These are phyloP conservation scores for Dinochytrium kinnereticum DNA, from an alignment of 371 early-diverging fungal genomes.

Conservation along the genomic window DNA sequence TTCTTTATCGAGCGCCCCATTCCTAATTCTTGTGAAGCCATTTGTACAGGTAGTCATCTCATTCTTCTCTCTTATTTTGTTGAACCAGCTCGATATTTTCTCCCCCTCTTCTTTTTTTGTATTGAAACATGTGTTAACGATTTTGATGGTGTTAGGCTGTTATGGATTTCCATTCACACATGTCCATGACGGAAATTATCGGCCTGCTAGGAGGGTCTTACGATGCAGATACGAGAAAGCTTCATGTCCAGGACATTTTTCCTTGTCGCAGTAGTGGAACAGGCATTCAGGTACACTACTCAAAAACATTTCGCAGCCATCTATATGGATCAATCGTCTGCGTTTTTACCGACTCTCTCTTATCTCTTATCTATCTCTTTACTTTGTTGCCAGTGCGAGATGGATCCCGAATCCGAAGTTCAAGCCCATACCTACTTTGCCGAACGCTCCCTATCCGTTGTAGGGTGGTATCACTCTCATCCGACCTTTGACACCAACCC, in stretches of 20 bases:
- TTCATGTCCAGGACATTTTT: slow-evolving; percentile 64
- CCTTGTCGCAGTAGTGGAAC: slow-evolving; percentile 76
- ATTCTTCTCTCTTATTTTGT: too few species aligned
- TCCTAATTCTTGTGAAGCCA: slow-evolving; percentile 20
- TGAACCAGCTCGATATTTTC: too few species aligned
- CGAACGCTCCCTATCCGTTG: slow-evolving; percentile 35
- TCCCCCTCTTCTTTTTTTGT: too few species aligned
- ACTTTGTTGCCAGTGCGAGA: slow-evolving; percentile 49
- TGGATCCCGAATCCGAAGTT: slow-evolving; percentile 55
- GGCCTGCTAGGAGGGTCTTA: slow-evolving; percentile 59
- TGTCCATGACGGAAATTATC: slow-evolving; percentile 57
- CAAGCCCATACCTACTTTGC: slow-evolving; percentile 48
- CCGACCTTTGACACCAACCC: slow-evolving; percentile 57
- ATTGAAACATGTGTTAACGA: too few species aligned
- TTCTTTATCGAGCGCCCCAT: too few species aligned
- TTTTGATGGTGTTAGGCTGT: too few species aligned
- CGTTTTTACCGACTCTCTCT: too few species aligned
- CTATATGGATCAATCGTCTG: too few species aligned
- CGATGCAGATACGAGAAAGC: slow-evolving; percentile 47
- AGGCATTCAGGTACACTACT: slow-evolving; percentile 63
- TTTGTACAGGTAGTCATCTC: slow-evolving; percentile 26
- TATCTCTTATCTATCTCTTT: slow-evolving; percentile 13
- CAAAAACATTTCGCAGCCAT: too few species aligned
- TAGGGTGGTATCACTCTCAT: slow-evolving; percentile 63
- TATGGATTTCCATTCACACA: slow-evolving; percentile 57